phyloP scores from a whole-genome alignment of 495 filamentous ascomycete species.

The Aspergillus leporis region DNA sequence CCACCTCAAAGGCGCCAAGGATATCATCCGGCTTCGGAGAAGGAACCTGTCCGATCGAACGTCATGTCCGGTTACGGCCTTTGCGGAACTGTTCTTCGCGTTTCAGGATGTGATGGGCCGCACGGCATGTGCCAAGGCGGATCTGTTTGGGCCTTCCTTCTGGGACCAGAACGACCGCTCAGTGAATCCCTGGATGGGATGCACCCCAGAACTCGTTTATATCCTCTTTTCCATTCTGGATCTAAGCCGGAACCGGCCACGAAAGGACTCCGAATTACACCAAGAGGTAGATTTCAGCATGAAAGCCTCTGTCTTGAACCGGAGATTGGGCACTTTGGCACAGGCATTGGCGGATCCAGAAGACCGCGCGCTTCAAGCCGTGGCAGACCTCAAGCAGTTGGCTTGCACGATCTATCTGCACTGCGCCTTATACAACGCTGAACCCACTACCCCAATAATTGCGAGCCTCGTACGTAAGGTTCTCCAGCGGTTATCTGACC shows the following conservation, averaged over 20 bases:
- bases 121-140: slow-evolving; percentile 26
- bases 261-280: background rate
- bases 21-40: slow-evolving; percentile 22
- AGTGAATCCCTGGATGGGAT: slow-evolving; percentile 23
- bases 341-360: slow-evolving; percentile 1
- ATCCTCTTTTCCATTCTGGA: slow-evolving; percentile 20
- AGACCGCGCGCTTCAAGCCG: slow-evolving; percentile 10
- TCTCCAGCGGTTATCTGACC: slow-evolving; percentile 8
- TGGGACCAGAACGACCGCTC: slow-evolving; percentile 17
- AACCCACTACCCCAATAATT: slow-evolving; percentile 9
- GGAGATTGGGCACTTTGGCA: slow-evolving; percentile 1
- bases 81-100: slow-evolving; percentile 24
- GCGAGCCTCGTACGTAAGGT: slow-evolving; percentile 7
- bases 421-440: slow-evolving; percentile 20
- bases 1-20: slow-evolving; percentile 25
- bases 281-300: slow-evolving; percentile 6
- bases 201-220: slow-evolving; percentile 19
- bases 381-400: slow-evolving; percentile 21
- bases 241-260: slow-evolving; percentile 16
- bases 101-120: slow-evolving; percentile 30
- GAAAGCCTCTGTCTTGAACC: slow-evolving; percentile 5
- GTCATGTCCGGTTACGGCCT: slow-evolving; percentile 1
- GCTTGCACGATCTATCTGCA: slow-evolving; percentile 17
- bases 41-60: background rate
- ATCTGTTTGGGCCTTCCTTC: slow-evolving; percentile 22